Conservation (phyloP, 2,329 filamentous ascomycete genomes). For the Exophiala spinifera region DNA sequence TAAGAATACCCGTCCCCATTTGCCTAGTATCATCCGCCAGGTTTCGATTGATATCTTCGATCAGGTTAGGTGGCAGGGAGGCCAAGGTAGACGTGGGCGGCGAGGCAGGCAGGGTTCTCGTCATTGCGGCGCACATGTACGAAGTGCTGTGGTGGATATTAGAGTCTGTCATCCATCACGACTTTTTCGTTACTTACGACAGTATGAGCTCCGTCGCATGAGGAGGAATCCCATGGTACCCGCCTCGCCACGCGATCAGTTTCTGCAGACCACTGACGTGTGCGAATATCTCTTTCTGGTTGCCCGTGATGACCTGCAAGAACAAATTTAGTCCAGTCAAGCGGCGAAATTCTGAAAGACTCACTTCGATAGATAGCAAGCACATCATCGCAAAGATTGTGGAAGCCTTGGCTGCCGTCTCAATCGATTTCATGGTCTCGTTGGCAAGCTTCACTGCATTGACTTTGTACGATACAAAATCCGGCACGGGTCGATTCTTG, state of each 20-base stretch:
- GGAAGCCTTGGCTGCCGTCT: slow-evolving; percentile 14
- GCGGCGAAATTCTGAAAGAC: not conserved
- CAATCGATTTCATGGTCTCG: slow-evolving; percentile 16
- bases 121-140: slow-evolving; percentile 18
- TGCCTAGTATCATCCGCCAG: slow-evolving; percentile 10
- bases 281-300: slow-evolving; percentile 16
- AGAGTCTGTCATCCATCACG: not conserved
- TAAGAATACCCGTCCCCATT: slow-evolving; percentile 13
- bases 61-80: slow-evolving; percentile 4
- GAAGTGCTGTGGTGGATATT: slow-evolving; percentile 7
- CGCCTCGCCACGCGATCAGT: slow-evolving; percentile 16
- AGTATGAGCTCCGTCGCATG: slow-evolving; percentile 15
- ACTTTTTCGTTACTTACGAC: slow-evolving; percentile 6
- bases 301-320: slow-evolving; percentile 14
- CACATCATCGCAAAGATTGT: slow-evolving; percentile 21
- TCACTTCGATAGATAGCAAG: slow-evolving; percentile 15
- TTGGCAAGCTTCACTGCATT: slow-evolving; percentile 16
- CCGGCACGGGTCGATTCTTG: slow-evolving; percentile 12
- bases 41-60: slow-evolving; percentile 12
- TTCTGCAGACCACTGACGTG: slow-evolving; percentile 17
- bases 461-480: slow-evolving; percentile 19
- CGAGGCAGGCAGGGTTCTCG: slow-evolving; percentile 11
- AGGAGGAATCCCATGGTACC: slow-evolving; percentile 15
- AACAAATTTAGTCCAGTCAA: not conserved
- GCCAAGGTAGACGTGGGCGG: slow-evolving; percentile 13